Evolutionary conservation across 371 early-diverging fungal species (phyloP).

Genomic region (Mucor indicus): DNA sequence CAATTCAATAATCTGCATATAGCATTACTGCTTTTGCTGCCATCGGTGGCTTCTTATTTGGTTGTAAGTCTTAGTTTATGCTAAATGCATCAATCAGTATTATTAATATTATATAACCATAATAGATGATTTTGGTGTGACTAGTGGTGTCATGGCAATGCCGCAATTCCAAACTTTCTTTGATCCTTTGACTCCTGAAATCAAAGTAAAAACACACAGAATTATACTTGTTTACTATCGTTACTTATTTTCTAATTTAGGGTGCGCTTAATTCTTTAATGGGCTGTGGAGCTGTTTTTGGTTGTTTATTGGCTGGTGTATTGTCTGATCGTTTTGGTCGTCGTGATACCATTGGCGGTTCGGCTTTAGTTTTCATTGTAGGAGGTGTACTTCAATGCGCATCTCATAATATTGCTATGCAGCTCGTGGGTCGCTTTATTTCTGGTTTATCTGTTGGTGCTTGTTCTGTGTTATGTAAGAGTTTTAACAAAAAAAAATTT

Average conservation of each 20-base stretch:
- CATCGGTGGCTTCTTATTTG: conserved; percentile 35
- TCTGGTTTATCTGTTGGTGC: conserved; percentile 84
- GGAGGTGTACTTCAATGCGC: conserved; percentile 73
- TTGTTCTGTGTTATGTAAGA: conserved; percentile 59
- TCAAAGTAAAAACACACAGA: no score
- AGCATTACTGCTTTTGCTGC: conserved; percentile 39
- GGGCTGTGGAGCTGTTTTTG: conserved; percentile 34
- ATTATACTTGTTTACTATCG: no score
- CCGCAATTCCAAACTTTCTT: conserved; percentile 28
- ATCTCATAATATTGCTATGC: conserved; percentile 52
- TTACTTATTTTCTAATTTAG: no score
- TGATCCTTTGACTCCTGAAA: conserved; percentile 24
- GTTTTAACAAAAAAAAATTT: no score
- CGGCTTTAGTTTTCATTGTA: conserved; percentile 62
- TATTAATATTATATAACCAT: neutral
- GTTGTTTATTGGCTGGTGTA: conserved; percentile 47
- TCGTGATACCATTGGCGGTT: conserved; percentile 65
- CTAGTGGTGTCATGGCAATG: conserved; percentile 39
- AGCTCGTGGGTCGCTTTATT: conserved; percentile 76
- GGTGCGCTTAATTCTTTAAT: conserved; percentile 35
- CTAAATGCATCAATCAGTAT: no score
- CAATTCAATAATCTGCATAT: no score
- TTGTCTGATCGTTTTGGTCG: conserved; percentile 73
- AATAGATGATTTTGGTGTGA: conserved; percentile 38
- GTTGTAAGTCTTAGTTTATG: conserved; percentile 19